phyloP scores from a whole-genome alignment of 2,329 filamentous ascomycete species.

The Claviceps sp. region DNA sequence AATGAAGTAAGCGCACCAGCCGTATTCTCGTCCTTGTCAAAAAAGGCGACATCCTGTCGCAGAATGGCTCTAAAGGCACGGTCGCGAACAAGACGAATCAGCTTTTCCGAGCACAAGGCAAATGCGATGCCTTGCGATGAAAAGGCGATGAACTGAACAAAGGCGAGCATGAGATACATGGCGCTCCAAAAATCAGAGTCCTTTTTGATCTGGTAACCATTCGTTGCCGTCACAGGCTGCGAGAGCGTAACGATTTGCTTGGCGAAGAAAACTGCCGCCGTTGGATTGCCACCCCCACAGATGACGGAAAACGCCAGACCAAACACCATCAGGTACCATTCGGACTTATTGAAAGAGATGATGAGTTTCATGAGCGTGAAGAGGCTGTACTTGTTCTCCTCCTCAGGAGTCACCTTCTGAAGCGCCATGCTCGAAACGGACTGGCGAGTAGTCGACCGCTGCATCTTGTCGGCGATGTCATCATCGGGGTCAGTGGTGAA shows the following conservation, averaged over 20 bases:
- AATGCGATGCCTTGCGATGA: conserved; percentile 58
- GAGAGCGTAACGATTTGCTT: conserved; percentile 70
- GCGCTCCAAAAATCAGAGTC: conserved; percentile 75
- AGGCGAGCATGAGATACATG: conserved; percentile 78
- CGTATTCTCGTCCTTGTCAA: conserved; percentile 80
- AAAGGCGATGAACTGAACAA: conserved; percentile 59
- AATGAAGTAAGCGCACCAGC: conserved; percentile 81
- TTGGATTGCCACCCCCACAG: conserved; percentile 69
- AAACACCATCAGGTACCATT: conserved; percentile 57
- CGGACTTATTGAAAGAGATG: conserved; percentile 61
- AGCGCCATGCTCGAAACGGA: conserved; percentile 60
- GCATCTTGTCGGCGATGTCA: conserved; percentile 43
- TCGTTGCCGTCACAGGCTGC: conserved; percentile 31
- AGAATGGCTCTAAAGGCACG: conserved; percentile 76
- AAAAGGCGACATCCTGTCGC: conserved; percentile 85
- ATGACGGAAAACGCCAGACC: conserved; percentile 64
- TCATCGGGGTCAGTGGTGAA: conserved; percentile 47
- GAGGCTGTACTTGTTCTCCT: conserved; percentile 48
- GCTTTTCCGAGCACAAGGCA: conserved; percentile 72
- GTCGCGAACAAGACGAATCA: conserved; percentile 73
- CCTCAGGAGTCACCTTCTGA: conserved; percentile 36
- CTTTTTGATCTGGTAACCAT: conserved; percentile 44
- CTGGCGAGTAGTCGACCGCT: conserved; percentile 39
- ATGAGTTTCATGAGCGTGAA: conserved; percentile 71
- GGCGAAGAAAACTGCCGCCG: conserved; percentile 60